phyloP scores from a whole-genome alignment of 129 eudicot genomes.

The Flaveria brownii region DNA sequence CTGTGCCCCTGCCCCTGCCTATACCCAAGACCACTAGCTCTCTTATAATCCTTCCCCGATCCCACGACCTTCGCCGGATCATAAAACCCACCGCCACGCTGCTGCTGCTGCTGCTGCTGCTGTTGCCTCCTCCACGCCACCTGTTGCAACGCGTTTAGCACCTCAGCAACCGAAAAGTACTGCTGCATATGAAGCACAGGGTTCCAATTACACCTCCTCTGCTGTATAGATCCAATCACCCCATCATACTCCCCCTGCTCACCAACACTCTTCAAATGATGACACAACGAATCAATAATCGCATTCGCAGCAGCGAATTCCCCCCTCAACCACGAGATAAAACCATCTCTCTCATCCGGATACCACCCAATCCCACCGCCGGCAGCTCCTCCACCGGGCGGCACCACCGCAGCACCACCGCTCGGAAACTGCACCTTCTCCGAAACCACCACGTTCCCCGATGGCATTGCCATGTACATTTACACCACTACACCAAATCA shows the following conservation, averaged over 20 bases:
- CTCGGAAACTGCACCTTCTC: constrained; percentile 61
- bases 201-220: constrained; percentile 79
- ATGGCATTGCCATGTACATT: constrained; percentile 66
- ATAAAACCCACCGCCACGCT: constrained; percentile 28
- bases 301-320: constrained; percentile 93
- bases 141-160: constrained; percentile 60
- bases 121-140: constrained; percentile 48
- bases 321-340: constrained; percentile 70
- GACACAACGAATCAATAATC: constrained; percentile 76
- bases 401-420: constrained; percentile 34
- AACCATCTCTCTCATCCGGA: constrained; percentile 69
- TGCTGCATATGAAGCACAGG: constrained; percentile 85
- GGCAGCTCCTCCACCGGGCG: constrained; percentile 16
- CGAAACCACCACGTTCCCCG: constrained; percentile 52
- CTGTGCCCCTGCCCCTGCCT: constrained; percentile 33
- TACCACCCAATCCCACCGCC: constrained; percentile 48
- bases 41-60: constrained; percentile 44
- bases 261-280: constrained; percentile 56
- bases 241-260: constrained; percentile 74
- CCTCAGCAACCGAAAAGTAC: constrained; percentile 73
- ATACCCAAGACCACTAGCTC: constrained; percentile 40
- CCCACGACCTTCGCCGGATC: constrained; percentile 48
- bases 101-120: constrained; percentile 31
- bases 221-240: constrained; percentile 67
- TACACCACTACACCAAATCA: not conserved